phyloP scores from a whole-genome alignment of 306 rosid species.

The Quercus cerris region DNA sequence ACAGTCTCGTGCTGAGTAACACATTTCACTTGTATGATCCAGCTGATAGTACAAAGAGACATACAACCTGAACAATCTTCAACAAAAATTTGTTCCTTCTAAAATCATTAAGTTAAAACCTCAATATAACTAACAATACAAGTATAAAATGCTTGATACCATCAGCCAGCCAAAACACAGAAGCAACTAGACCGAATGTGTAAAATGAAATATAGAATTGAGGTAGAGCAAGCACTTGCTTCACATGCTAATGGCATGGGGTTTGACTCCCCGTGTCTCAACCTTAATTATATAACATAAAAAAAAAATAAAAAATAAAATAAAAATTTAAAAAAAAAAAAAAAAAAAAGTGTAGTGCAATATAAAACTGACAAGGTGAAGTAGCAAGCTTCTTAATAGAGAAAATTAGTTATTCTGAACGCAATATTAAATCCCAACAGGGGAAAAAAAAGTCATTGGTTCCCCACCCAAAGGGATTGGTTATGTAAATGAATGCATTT shows the following conservation, averaged over 20 bases:
- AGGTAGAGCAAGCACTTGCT: too few species aligned
- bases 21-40: constrained; percentile 44
- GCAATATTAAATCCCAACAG: background rate
- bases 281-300: too few species aligned
- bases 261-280: too few species aligned
- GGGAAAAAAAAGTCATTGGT: too few species aligned
- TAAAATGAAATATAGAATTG: too few species aligned
- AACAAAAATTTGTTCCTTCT: constrained; percentile 22
- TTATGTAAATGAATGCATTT: background rate
- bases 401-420: background rate
- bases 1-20: constrained; percentile 43
- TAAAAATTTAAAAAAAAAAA: too few species aligned
- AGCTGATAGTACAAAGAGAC: constrained; percentile 62
- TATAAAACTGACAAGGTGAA: background rate
- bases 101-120: constrained; percentile 22
- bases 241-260: too few species aligned
- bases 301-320: too few species aligned
- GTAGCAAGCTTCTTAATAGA: background rate
- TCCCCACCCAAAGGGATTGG: background rate
- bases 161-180: background rate
- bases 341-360: background rate
- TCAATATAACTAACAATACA: constrained; percentile 9
- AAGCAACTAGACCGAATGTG: background rate
- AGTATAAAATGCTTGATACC: constrained; percentile 8
- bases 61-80: constrained; percentile 33